These are phyloP conservation scores for Mrakia frigida DNA, from an alignment of 768 basidiomycete genomes.

Conservation along the genomic window DNA sequence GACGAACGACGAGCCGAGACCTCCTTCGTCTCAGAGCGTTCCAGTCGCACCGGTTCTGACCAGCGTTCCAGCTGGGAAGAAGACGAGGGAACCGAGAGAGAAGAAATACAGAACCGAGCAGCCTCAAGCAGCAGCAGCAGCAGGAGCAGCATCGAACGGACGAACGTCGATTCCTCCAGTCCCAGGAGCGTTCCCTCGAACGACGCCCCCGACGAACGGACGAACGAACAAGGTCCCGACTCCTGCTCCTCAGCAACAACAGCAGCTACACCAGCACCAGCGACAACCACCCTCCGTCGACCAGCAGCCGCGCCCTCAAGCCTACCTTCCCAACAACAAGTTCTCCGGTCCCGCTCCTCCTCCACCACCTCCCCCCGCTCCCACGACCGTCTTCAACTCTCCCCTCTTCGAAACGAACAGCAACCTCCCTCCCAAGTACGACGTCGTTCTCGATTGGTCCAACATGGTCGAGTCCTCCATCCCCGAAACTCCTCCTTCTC, in stretches of 20 bases:
- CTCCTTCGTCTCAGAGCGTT: neutral
- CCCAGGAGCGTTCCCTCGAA: no score
- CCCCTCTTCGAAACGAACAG: neutral
- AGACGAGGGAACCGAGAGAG: neutral
- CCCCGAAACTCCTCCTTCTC: neutral
- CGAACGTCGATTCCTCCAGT: no score
- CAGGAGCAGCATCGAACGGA: neutral
- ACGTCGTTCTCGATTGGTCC: neutral
- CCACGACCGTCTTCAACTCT: neutral
- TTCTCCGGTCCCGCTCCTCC: neutral
- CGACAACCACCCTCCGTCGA: no score
- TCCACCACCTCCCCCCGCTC: neutral
- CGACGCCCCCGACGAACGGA: no score
- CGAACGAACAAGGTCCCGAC: no score
- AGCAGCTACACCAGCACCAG: no score
- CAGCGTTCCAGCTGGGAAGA: neutral
- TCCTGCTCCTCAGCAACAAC: no score
- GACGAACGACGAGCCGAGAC: neutral
- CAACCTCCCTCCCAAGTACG: slow-evolving; percentile 1
- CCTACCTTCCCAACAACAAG: neutral
- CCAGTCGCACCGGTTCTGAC: neutral
- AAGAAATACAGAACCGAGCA: neutral
- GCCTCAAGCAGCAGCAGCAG: neutral
- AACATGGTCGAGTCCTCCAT: neutral
- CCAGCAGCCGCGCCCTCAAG: neutral